Conservation (phyloP, 2,329 filamentous ascomycete species). For the Hysterium pulicare region DNA sequence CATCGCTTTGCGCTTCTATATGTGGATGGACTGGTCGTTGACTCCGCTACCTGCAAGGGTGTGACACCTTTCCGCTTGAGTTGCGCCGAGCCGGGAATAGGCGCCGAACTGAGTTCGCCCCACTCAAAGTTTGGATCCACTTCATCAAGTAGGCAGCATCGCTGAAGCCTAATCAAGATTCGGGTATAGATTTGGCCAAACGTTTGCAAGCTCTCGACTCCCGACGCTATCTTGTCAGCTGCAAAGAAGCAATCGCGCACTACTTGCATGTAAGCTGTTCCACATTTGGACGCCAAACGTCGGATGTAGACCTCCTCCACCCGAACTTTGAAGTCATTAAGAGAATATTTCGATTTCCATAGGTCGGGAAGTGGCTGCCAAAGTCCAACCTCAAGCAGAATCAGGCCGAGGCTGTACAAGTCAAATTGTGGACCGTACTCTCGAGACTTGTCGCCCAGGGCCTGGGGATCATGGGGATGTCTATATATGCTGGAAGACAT, state of each 20-base stretch:
- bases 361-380: slow-evolving; percentile 65
- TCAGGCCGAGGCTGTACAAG: slow-evolving; percentile 69
- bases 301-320: slow-evolving; percentile 64
- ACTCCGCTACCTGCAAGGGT: slow-evolving; percentile 23
- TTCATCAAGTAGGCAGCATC: slow-evolving; percentile 39
- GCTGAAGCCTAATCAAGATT: slow-evolving; percentile 43
- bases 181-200: slow-evolving; percentile 38
- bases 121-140: slow-evolving; percentile 30
- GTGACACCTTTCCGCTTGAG: slow-evolving; percentile 32
- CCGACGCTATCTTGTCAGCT: slow-evolving; percentile 50
- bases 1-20: slow-evolving; percentile 34
- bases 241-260: slow-evolving; percentile 69
- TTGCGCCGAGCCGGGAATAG: slow-evolving; percentile 18
- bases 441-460: slow-evolving; percentile 25
- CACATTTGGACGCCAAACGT: slow-evolving; percentile 64
- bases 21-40: slow-evolving; percentile 25
- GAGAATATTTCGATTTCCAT: slow-evolving; percentile 58
- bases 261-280: slow-evolving; percentile 71
- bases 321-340: slow-evolving; percentile 59
- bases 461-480: slow-evolving; percentile 57
- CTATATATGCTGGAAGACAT: slow-evolving; percentile 58
- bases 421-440: slow-evolving; percentile 49
- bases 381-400: slow-evolving; percentile 71
- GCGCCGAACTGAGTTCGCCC: slow-evolving; percentile 21
- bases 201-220: slow-evolving; percentile 28